A percentile compares a stretch with the other conserved stretches of the same genome.
Evolutionary conservation across 106 monocot species (phyloP).

Genomic region (Dendrobium chrysotoxum): DNA sequence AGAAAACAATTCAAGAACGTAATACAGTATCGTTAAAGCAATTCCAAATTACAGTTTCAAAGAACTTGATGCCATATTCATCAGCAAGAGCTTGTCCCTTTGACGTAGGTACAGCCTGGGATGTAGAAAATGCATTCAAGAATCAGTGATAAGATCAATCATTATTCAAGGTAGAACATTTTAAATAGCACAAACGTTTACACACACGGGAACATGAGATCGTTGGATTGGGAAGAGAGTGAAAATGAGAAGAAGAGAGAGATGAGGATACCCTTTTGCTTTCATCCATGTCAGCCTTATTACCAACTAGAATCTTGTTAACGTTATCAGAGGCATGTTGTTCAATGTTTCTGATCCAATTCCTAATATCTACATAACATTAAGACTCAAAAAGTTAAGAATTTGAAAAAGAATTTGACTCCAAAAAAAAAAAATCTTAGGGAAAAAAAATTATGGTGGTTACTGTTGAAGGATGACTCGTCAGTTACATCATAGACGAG

Average conservation of each 20-base stretch:
- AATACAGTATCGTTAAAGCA: background rate
- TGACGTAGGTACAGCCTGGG: constrained; percentile 60
- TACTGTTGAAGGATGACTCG: constrained; percentile 82
- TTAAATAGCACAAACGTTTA: no score
- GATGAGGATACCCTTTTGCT: constrained; percentile 53
- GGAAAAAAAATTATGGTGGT: constrained; percentile 2
- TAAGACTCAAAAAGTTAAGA: background rate
- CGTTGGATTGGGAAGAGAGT: background rate
- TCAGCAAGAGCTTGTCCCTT: constrained; percentile 72
- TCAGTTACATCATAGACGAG: constrained; percentile 75
- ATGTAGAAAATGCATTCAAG: background rate
- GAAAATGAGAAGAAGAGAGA: background rate
- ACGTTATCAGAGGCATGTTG: constrained; percentile 77
- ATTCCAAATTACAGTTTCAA: constrained; percentile 43
- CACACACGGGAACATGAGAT: no score
- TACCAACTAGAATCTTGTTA: constrained; percentile 66
- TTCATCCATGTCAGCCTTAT: constrained; percentile 81
- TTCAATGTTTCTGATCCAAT: constrained; percentile 76
- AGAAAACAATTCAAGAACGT: background rate
- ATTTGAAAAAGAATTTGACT: background rate
- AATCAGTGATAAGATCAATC: background rate
- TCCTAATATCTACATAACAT: constrained; percentile 47
- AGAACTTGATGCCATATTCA: constrained; percentile 71
- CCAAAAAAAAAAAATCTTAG: background rate
- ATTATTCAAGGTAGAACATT: background rate